Conservation (phyloP, 352 stramenopile species). For the Pythium aphanidermatum region DNA sequence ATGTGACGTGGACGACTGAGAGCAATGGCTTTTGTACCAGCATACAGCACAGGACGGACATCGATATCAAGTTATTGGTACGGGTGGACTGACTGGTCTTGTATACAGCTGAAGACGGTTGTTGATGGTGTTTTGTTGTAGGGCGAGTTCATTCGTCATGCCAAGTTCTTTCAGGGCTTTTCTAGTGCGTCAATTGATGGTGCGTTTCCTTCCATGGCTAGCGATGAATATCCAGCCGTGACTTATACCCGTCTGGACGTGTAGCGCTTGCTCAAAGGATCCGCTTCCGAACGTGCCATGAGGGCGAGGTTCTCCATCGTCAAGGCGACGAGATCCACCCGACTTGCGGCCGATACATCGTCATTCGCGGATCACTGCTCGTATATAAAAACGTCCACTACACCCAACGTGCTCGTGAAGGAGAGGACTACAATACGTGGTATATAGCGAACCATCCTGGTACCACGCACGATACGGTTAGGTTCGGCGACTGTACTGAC, state of each 20-base stretch:
- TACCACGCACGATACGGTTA: constrained; percentile 6
- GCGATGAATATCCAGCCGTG: neutral
- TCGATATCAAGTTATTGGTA: constrained; percentile 48
- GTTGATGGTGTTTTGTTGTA: neutral
- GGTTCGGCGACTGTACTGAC: constrained; percentile 31
- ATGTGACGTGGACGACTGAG: neutral
- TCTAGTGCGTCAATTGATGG: constrained; percentile 36
- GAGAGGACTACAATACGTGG: constrained; percentile 30
- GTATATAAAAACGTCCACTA: constrained; percentile 30
- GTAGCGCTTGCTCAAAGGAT: constrained; percentile 27
- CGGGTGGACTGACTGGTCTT: neutral
- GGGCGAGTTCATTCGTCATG: constrained; percentile 30
- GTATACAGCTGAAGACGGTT: neutral
- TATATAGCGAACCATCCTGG: constrained; percentile 9
- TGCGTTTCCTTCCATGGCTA: neutral
- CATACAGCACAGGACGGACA: constrained; percentile 33
- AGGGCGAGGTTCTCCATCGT: constrained; percentile 36
- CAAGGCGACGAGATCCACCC: constrained; percentile 35
- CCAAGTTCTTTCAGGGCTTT: constrained; percentile 24
- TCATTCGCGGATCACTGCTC: constrained; percentile 34
- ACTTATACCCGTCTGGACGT: neutral
- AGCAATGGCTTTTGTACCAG: constrained; percentile 6
- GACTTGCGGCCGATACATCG: constrained; percentile 30
- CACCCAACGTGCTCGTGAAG: constrained; percentile 8
- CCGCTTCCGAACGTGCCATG: constrained; percentile 29